These are phyloP conservation scores for Vachellia pachyceras DNA, from an alignment of 306 rosid species.

Conservation along the genomic window DNA sequence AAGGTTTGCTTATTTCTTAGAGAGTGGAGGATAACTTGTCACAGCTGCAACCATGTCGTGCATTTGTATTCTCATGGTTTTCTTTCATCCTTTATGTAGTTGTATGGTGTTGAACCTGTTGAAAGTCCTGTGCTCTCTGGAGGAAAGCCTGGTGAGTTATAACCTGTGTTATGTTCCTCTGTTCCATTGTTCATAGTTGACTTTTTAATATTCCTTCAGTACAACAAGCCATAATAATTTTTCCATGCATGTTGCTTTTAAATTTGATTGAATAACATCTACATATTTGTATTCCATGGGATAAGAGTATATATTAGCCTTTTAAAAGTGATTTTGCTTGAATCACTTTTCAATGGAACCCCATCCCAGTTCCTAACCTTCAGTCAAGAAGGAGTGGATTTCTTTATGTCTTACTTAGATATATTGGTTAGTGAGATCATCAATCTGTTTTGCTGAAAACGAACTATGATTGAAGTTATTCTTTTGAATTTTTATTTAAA, in stretches of 20 bases:
- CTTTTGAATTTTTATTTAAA: slow-evolving; percentile 19
- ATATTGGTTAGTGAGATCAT: neutral
- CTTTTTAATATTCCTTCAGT: neutral
- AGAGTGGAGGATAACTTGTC: slow-evolving; percentile 7
- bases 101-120: slow-evolving; percentile 78
- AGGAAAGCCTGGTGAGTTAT: slow-evolving; percentile 80
- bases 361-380: neutral
- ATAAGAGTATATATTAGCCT: slow-evolving; percentile 3
- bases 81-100: slow-evolving; percentile 46
- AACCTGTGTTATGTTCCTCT: neutral
- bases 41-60: slow-evolving; percentile 15
- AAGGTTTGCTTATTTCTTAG: slow-evolving; percentile 53
- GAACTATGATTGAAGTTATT: slow-evolving; percentile 6
- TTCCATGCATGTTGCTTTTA: slow-evolving; percentile 7
- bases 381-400: slow-evolving; percentile 7
- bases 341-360: slow-evolving; percentile 3
- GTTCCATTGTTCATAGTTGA: neutral
- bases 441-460: neutral
- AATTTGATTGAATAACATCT: neutral
- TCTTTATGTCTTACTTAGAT: neutral
- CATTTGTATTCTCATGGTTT: slow-evolving; percentile 19
- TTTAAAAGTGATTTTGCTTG: neutral
- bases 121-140: slow-evolving; percentile 87
- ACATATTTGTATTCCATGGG: slow-evolving; percentile 7
- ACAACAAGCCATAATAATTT: slow-evolving; percentile 9